Conservation (phyloP, 495 filamentous ascomycete genomes). For the Jackrogersella minutella region DNA sequence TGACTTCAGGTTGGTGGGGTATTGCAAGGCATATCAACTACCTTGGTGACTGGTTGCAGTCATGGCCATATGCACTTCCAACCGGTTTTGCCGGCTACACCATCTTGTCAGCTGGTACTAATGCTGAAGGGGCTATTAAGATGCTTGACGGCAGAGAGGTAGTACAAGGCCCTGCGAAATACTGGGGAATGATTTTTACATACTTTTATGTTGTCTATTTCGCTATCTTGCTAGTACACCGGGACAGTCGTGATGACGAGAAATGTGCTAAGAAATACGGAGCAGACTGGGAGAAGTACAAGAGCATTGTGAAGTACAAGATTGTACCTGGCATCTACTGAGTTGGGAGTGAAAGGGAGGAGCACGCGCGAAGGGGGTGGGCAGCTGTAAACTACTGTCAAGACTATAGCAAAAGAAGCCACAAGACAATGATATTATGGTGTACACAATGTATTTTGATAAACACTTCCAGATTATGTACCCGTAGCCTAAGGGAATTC, state of each 20-base stretch:
- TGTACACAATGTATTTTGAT: too few relatives aligned
- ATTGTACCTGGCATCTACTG: slow-evolving; percentile 95
- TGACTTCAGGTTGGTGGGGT: slow-evolving; percentile 96
- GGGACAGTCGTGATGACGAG: slow-evolving; percentile 90
- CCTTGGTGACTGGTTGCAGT: slow-evolving; percentile 94
- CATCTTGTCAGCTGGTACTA: slow-evolving; percentile 61
- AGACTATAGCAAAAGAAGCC: too few relatives aligned
- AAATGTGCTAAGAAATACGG: slow-evolving; percentile 95
- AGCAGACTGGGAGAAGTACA: slow-evolving; percentile 91
- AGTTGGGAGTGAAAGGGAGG: neutral
- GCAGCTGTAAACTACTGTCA: neutral
- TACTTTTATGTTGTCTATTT: slow-evolving; percentile 98
- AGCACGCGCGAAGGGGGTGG: neutral
- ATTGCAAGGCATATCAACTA: slow-evolving; percentile 94
- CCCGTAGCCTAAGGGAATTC: too few relatives aligned
- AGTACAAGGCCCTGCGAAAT: slow-evolving; percentile 74
- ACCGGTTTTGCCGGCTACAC: slow-evolving; percentile 86
- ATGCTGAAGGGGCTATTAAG: slow-evolving; percentile 57
- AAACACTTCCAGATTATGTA: too few relatives aligned
- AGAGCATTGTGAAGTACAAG: slow-evolving; percentile 78
- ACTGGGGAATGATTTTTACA: slow-evolving; percentile 86
- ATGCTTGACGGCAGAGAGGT: slow-evolving; percentile 67
- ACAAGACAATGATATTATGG: too few relatives aligned
- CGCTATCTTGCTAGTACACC: slow-evolving; percentile 85
- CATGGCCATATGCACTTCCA: slow-evolving; percentile 90